Conservation (phyloP, 768 basidiomycete species). For the Mycena indigotica region DNA sequence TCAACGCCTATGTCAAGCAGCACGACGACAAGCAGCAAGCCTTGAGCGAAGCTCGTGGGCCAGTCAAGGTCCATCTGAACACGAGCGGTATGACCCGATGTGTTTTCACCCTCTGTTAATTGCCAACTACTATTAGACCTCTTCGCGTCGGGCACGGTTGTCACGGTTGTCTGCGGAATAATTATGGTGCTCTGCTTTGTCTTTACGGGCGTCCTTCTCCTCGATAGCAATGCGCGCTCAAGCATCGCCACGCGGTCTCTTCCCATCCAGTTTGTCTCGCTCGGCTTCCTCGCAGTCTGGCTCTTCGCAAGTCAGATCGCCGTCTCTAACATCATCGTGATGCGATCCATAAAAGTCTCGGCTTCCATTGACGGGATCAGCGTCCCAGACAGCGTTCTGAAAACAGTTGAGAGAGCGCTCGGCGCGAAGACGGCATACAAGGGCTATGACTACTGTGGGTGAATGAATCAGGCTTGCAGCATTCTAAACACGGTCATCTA, state of each 20-base stretch:
- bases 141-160: conserved; percentile 38
- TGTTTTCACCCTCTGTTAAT: background rate
- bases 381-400: conserved; percentile 41
- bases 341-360: conserved; percentile 43
- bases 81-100: conserved; percentile 39
- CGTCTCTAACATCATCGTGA: conserved; percentile 49
- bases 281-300: conserved; percentile 47
- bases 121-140: conserved; percentile 37
- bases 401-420: conserved; percentile 36
- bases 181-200: conserved; percentile 34
- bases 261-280: conserved; percentile 36
- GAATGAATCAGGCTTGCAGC: background rate
- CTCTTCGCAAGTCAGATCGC: conserved; percentile 53
- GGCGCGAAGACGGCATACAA: conserved; percentile 47
- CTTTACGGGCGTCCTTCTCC: conserved; percentile 27
- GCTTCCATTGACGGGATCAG: conserved; percentile 41
- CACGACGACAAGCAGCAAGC: conserved; percentile 39
- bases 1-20: conserved; percentile 46
- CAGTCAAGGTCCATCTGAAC: conserved; percentile 40
- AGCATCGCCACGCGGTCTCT: conserved; percentile 31
- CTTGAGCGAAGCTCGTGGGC: conserved; percentile 33
- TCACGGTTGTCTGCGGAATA: conserved; percentile 37
- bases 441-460: conserved; percentile 51
- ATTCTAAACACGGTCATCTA: conserved; percentile 25
- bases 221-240: conserved; percentile 23